Percentiles rank a stretch among this genome's conserved stretches.
Evolutionary conservation across 495 filamentous ascomycete genomes (phyloP).

Genomic region (Penicillium paxilli): DNA sequence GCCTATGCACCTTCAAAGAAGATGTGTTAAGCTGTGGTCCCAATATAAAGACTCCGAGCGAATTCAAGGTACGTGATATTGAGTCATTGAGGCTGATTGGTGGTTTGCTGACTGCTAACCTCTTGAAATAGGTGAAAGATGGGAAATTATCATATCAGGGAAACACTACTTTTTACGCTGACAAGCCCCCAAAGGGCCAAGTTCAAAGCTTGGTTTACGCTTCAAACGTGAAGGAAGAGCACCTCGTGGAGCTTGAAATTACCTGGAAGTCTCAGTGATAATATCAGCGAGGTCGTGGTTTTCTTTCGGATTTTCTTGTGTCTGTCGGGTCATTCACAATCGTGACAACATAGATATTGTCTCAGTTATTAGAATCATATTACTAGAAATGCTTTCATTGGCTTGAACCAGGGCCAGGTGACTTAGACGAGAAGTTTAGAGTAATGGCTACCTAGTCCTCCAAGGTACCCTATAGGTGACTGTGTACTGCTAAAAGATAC

Average conservation of each 20-base stretch:
- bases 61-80: slow-evolving; percentile 44
- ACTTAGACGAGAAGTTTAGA: no score
- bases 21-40: slow-evolving; percentile 52
- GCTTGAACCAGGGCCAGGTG: no score
- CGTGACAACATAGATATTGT: no score
- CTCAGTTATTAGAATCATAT: no score
- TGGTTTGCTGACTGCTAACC: slow-evolving; percentile 2
- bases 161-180: slow-evolving; percentile 57
- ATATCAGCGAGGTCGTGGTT: not conserved
- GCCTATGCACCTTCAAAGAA: slow-evolving; percentile 51
- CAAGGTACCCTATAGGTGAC: no score
- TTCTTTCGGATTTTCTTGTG: not conserved
- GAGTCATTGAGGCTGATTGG: slow-evolving; percentile 3
- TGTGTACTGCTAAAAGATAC: no score
- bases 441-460: no score
- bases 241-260: slow-evolving; percentile 41
- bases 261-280: slow-evolving; percentile 25
- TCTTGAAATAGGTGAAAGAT: slow-evolving; percentile 28
- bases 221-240: slow-evolving; percentile 31
- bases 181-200: slow-evolving; percentile 54
- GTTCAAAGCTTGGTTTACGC: slow-evolving; percentile 41
- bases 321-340: not conserved
- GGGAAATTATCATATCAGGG: slow-evolving; percentile 48
- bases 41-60: slow-evolving; percentile 37
- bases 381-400: no score